Evolutionary conservation across 441 rosid genomes (phyloP).

Genomic region (Pelargonium australe): DNA sequence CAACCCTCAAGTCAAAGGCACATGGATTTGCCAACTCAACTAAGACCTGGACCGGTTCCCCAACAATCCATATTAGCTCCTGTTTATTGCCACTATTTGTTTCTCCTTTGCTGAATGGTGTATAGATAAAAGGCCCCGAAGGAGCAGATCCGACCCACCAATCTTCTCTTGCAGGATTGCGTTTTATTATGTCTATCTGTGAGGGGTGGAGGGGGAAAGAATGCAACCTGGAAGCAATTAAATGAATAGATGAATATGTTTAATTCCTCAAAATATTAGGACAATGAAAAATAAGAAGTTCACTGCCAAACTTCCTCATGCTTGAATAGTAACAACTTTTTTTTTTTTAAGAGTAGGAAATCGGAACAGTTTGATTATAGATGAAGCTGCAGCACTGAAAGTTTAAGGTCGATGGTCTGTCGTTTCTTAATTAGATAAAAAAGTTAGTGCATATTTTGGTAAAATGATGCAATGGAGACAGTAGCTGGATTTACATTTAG

Average conservation of each 20-base stretch:
- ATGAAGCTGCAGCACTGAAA: neutral
- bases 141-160: constrained; percentile 98
- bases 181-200: constrained; percentile 74
- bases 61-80: constrained; percentile 85
- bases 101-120: constrained; percentile 94
- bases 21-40: constrained; percentile 99
- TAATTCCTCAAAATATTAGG: constrained; percentile 2
- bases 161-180: constrained; percentile 81
- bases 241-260: constrained; percentile 10
- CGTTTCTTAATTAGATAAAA: neutral
- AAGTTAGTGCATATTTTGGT: neutral
- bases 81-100: constrained; percentile 67
- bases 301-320: neutral
- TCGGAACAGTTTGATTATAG: neutral
- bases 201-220: constrained; percentile 82
- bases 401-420: neutral
- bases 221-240: constrained; percentile 44
- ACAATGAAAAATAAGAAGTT: neutral
- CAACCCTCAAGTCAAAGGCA: constrained; percentile 82
- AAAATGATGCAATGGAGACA: neutral
- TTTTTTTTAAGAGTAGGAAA: neutral
- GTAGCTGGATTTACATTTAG: neutral
- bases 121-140: constrained; percentile 97
- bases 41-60: constrained; percentile 94
- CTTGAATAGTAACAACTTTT: neutral